A percentile compares a stretch with the other conserved stretches of the same genome.
Evolutionary conservation across 31 red algal species (phyloP).

Genomic region (Endocladia muricata): DNA sequence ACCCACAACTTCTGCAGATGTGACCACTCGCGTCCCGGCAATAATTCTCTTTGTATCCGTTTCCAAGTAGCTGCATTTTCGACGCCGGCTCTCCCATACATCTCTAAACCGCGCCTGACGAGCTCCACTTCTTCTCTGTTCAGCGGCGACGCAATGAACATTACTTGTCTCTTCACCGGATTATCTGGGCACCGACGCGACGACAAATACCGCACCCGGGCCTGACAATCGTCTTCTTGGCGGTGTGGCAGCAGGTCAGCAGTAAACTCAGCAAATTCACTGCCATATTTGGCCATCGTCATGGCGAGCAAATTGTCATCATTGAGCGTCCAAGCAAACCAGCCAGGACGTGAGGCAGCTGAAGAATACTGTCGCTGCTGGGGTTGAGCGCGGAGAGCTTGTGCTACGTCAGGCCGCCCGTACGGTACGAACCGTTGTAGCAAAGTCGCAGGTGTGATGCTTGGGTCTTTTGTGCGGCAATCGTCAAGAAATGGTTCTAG

Average conservation of each 20-base stretch:
- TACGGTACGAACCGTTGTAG: slow-evolving; percentile 12
- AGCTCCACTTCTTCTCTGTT: slow-evolving; percentile 36
- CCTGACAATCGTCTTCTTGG: slow-evolving; percentile 45
- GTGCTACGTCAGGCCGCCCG: slow-evolving; percentile 13
- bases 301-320: slow-evolving; percentile 61
- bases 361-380: slow-evolving; percentile 27
- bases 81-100: slow-evolving; percentile 13
- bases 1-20: slow-evolving; percentile 62
- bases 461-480: background rate
- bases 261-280: slow-evolving; percentile 35
- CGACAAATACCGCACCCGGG: slow-evolving; percentile 50
- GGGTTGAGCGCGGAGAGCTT: background rate
- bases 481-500: slow-evolving; percentile 10
- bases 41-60: slow-evolving; percentile 48
- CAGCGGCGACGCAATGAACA: slow-evolving; percentile 30
- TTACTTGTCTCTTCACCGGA: slow-evolving; percentile 63
- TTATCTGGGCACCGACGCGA: slow-evolving; percentile 61
- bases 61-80: slow-evolving; percentile 46
- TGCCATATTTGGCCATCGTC: slow-evolving; percentile 57
- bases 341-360: background rate
- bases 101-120: slow-evolving; percentile 21
- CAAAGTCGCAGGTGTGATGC: background rate
- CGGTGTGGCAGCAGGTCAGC: slow-evolving; percentile 70
- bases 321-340: slow-evolving; percentile 41
- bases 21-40: slow-evolving; percentile 56